phyloP scores from a whole-genome alignment of 208 protist genomes.

The Borovskyia barvae region DNA sequence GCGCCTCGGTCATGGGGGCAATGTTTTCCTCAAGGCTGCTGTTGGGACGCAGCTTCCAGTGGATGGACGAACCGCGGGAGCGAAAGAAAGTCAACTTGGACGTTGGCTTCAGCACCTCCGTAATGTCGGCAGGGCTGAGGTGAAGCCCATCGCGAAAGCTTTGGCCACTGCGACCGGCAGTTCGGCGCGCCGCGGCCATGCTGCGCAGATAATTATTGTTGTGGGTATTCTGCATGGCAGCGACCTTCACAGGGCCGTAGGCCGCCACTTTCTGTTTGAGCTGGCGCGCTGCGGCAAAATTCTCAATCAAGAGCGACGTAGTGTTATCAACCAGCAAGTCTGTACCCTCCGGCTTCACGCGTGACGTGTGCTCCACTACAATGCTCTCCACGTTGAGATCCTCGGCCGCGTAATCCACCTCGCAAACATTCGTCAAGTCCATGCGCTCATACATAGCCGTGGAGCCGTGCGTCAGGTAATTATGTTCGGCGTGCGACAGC shows the following conservation, averaged over 20 bases:
- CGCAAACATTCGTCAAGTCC: conserved; percentile 79
- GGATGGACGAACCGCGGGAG: conserved; percentile 66
- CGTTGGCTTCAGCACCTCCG: conserved; percentile 46
- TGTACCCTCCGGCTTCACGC: conserved; percentile 62
- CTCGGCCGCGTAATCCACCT: conserved; percentile 73
- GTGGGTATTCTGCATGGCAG: conserved; percentile 47
- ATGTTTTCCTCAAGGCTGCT: conserved; percentile 70
- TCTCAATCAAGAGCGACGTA: conserved; percentile 83
- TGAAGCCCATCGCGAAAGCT: conserved; percentile 18
- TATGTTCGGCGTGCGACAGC: conserved; percentile 78
- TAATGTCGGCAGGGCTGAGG: conserved; percentile 32
- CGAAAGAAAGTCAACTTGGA: conserved; percentile 82
- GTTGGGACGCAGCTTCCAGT: conserved; percentile 77
- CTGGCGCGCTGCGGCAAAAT: conserved; percentile 81
- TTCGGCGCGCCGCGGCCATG: conserved; percentile 5
- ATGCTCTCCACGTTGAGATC: conserved; percentile 88
- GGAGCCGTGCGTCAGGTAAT: conserved; percentile 72
- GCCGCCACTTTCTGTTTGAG: conserved; percentile 58
- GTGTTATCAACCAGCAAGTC: conserved; percentile 80
- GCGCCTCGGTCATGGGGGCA: conserved; percentile 71
- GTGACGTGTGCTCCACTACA: conserved; percentile 80
- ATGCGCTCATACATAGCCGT: conserved; percentile 78
- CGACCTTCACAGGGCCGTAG: conserved; percentile 44
- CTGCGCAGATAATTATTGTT: conserved; percentile 61
- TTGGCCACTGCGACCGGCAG: conserved; percentile 9